Percentiles rank a stretch among this genome's conserved stretches.
Conservation (phyloP, 352 stramenopile species). For the Pythium chondricola region DNA sequence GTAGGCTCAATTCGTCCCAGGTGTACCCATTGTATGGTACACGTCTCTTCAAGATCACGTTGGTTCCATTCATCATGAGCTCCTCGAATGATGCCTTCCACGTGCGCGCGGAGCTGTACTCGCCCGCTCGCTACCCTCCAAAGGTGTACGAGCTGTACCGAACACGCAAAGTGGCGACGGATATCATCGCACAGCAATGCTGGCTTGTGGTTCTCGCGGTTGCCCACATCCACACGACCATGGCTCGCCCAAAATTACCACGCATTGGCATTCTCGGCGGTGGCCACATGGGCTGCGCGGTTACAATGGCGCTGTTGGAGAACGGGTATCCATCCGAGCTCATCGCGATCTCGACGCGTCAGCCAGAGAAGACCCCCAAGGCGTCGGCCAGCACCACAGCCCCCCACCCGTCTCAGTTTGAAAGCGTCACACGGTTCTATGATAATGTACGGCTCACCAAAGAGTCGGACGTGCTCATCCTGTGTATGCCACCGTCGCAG, state of each 20-base stretch:
- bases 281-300: slow-evolving; percentile 38
- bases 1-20: no score
- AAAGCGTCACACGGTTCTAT: slow-evolving; percentile 37
- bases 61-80: not conserved
- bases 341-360: slow-evolving; percentile 48
- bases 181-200: slow-evolving; percentile 39
- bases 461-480: slow-evolving; percentile 50
- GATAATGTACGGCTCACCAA: slow-evolving; percentile 48
- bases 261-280: slow-evolving; percentile 47
- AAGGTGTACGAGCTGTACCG: slow-evolving; percentile 30
- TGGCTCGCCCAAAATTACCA: slow-evolving; percentile 16
- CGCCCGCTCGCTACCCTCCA: slow-evolving; percentile 24
- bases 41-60: not conserved
- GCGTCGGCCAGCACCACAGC: slow-evolving; percentile 27
- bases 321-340: slow-evolving; percentile 28
- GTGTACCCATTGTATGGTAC: no score
- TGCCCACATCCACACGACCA: slow-evolving; percentile 19
- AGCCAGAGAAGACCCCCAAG: slow-evolving; percentile 40
- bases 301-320: slow-evolving; percentile 40
- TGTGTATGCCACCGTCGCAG: slow-evolving; percentile 63
- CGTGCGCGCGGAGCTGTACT: slow-evolving; percentile 32
- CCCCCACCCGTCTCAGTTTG: slow-evolving; percentile 23
- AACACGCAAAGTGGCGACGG: slow-evolving; percentile 21
- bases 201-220: slow-evolving; percentile 27
- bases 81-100: slow-evolving; percentile 20